Evolutionary conservation across 2,329 filamentous ascomycete genomes (phyloP), one percentile per base, ranked within the genome.

Genomic region (Phaeosphaeriaceae sp.): DNA sequence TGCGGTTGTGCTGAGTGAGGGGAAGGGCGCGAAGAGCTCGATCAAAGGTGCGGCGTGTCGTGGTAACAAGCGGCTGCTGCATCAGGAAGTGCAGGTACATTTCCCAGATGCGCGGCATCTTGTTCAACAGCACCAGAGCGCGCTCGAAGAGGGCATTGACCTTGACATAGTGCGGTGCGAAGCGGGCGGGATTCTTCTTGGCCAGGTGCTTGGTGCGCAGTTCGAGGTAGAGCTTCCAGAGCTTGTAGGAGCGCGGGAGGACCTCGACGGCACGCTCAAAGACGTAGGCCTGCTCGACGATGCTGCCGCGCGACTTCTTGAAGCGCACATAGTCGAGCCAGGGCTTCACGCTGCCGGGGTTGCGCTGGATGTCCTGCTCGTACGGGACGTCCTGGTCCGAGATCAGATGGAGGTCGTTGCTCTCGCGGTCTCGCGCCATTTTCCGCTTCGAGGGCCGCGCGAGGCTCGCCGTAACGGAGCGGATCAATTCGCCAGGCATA

Each of bases 101-200:
- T 77, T 97, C 94, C 96, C 95, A 99, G 75, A 99, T 95, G 67
- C 89, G 88, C 23, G 96, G 95, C 95, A 99, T 99, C 81, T 99
- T 99, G 81, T 99, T 97, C 62, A 99, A 86, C 43, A 99, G 85
- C 58, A 97, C 92, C 52, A 99, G 82, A 3, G 95, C 94, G 68
- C 92, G 88, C 81, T 99, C 95, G 76, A 97, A 99, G 43, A 98
- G 87, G 54, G 92, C 86, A 77, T 99, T 99, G 76, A 98, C 93
- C 79, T 98, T 99, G 74, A 89, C 86, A 79, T 91, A 98, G 74
- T 99, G 94, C 59, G 86, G 82, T 53, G 88, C 88, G 77, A 91
- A 93, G 57, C 89, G 85, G 56, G 92, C 91, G 13, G 94, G 89
- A 77, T 97, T 98, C 68, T 94, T 88, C 74, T 89, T 91, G 61